Conservation (phyloP, 306 rosid species). For the Vigna radiata region DNA sequence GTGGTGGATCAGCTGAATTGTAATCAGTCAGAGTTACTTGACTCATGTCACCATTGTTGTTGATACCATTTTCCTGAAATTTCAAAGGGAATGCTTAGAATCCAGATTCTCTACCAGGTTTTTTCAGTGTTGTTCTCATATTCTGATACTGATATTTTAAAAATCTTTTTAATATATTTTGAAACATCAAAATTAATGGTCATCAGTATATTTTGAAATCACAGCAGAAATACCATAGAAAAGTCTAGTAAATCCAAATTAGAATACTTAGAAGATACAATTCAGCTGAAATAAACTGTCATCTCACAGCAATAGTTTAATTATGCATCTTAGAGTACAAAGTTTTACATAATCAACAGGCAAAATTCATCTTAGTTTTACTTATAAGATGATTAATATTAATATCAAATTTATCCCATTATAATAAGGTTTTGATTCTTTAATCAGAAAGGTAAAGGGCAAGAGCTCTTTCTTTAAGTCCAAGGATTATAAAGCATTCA, state of each 20-base stretch:
- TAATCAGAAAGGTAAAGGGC: background rate
- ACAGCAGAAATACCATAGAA: too few species aligned
- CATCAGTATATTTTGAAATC: too few species aligned
- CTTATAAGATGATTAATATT: background rate
- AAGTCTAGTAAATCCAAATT: too few species aligned
- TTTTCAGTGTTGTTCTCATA: too few species aligned
- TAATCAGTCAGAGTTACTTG: slow-evolving; percentile 64
- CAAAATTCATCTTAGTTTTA: background rate
- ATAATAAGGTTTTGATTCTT: background rate
- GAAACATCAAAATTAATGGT: too few species aligned
- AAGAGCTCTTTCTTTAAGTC: background rate
- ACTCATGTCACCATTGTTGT: slow-evolving; percentile 15
- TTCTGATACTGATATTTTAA: too few species aligned
- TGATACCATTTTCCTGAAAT: slow-evolving; percentile 57
- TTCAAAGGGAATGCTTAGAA: background rate
- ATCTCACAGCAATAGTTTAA: too few species aligned
- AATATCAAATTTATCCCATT: too few species aligned
- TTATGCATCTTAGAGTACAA: background rate
- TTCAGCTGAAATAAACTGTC: too few species aligned
- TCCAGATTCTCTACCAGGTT: too few species aligned
- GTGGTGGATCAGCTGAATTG: slow-evolving; percentile 66
- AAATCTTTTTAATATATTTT: too few species aligned
- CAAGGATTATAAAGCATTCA: slow-evolving; percentile 16
- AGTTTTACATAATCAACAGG: background rate
- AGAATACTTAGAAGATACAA: too few species aligned